Percentiles rank a stretch among this genome's conserved stretches.
Conservation (phyloP, 805 yeast species). For the Zygosaccharomyces gambellarensis region DNA sequence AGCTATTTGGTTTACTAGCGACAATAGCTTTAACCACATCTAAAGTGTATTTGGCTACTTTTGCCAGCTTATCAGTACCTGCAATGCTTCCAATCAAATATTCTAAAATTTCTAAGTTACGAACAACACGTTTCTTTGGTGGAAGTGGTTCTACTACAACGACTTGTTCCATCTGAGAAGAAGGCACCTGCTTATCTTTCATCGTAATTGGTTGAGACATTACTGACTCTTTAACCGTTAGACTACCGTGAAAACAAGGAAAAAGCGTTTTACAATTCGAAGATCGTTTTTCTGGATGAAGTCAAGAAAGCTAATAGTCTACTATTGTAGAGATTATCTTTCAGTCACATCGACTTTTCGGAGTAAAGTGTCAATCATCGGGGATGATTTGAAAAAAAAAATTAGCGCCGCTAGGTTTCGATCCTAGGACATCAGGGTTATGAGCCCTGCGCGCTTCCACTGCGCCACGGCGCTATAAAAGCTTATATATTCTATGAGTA, state of each 20-base stretch:
- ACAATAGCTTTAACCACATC: slow-evolving; percentile 49
- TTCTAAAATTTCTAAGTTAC: slow-evolving; percentile 44
- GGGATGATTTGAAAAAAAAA: slow-evolving; percentile 8
- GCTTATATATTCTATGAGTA: not conserved
- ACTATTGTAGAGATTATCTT: not conserved
- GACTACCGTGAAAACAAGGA: too few species aligned
- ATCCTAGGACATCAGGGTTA: slow-evolving; percentile 97
- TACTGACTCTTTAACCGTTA: too few species aligned
- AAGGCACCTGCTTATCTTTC: slow-evolving; percentile 10
- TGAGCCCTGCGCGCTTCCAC: slow-evolving; percentile 99
- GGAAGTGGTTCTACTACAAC: not conserved
- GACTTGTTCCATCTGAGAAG: slow-evolving; percentile 4
- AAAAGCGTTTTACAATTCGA: too few species aligned
- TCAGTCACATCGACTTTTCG: not conserved
- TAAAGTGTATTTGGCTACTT: slow-evolving; percentile 54
- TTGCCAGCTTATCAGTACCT: slow-evolving; percentile 71
- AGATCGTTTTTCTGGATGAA: too few species aligned
- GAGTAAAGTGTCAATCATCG: not conserved
- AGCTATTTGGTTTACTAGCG: slow-evolving; percentile 34
- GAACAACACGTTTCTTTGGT: slow-evolving; percentile 6
- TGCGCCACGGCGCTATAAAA: slow-evolving; percentile 86
- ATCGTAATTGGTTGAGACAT: slow-evolving; percentile 13
- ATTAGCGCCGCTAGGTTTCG: slow-evolving; percentile 93
- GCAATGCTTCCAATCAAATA: slow-evolving; percentile 49
- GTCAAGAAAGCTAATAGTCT: not conserved